Conservation (phyloP, 108 stramenopile species). For the Nannochloropsis gaditana region DNA sequence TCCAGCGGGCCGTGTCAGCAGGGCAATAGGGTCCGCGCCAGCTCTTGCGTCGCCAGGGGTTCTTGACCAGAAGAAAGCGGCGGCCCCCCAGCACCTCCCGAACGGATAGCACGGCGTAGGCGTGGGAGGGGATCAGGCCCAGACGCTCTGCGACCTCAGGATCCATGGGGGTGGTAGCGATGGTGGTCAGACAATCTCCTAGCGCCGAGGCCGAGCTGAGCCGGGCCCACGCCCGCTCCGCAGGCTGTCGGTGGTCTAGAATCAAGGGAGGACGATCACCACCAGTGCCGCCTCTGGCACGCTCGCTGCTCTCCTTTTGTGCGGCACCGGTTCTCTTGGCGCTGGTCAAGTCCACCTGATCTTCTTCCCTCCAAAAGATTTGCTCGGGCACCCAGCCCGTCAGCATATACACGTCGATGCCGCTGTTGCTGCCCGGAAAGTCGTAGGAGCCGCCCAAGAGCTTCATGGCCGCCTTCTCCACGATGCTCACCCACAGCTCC, state of each 20-base stretch:
- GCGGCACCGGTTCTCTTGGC: constrained; percentile 24
- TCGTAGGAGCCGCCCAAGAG: constrained; percentile 72
- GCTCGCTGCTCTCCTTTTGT: constrained; percentile 5
- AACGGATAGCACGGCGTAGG: constrained; percentile 78
- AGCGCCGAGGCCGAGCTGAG: constrained; percentile 62
- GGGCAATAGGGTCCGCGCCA: constrained; percentile 47
- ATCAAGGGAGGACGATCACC: not conserved
- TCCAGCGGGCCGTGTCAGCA: constrained; percentile 42
- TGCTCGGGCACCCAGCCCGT: constrained; percentile 92
- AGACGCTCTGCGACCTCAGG: constrained; percentile 63
- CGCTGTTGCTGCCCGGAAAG: constrained; percentile 83
- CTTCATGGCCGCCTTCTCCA: constrained; percentile 94
- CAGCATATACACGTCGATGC: constrained; percentile 76
- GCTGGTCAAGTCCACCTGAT: constrained; percentile 50
- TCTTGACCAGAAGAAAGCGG: constrained; percentile 73
- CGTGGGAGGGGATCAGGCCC: constrained; percentile 78
- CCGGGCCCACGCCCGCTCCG: constrained; percentile 73
- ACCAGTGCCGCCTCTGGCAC: not conserved
- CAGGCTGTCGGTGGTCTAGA: constrained; percentile 40
- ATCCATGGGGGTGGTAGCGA: constrained; percentile 57
- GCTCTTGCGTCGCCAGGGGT: constrained; percentile 72
- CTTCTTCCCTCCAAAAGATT: constrained; percentile 61
- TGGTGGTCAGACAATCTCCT: constrained; percentile 80
- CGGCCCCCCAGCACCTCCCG: constrained; percentile 53
- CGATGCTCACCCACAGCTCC: constrained; percentile 81